Conservation (phyloP, 371 early-diverging fungal species). For the Cladochytrium tenue region DNA sequence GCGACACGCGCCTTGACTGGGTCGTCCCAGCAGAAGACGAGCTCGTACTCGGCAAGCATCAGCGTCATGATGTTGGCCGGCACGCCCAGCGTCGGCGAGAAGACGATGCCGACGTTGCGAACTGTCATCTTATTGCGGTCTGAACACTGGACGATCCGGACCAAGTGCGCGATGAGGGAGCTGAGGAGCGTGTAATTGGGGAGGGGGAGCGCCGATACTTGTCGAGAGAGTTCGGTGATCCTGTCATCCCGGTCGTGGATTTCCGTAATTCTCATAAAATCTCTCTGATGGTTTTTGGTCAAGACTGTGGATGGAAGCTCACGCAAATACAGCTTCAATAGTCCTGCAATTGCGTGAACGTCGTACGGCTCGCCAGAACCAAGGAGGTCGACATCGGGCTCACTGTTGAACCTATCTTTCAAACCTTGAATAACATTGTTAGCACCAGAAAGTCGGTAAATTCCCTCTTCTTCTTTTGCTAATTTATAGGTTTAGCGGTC, state of each 20-base stretch:
- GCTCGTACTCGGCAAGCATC: conserved; percentile 84
- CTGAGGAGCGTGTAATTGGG: conserved; percentile 88
- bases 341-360: conserved; percentile 87
- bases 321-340: conserved; percentile 89
- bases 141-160: conserved; percentile 78
- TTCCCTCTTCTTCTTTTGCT: conserved; percentile 85
- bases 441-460: conserved; percentile 89
- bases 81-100: conserved; percentile 89
- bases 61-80: conserved; percentile 86
- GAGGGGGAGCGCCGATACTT: conserved; percentile 77
- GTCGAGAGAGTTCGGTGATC: conserved; percentile 72
- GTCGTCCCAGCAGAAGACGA: conserved; percentile 66
- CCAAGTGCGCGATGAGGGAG: conserved; percentile 81
- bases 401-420: conserved; percentile 76
- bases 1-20: conserved; percentile 5
- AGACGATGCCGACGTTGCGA: conserved; percentile 91
- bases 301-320: conserved; percentile 85
- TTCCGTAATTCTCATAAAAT: conserved; percentile 77
- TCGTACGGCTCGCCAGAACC: conserved; percentile 68
- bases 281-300: conserved; percentile 72
- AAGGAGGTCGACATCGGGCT: conserved; percentile 65
- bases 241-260: conserved; percentile 69
- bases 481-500: background rate
- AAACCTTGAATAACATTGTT: conserved; percentile 67
- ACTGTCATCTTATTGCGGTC: conserved; percentile 91